Evolutionary conservation across 176 grass and related monocot species (phyloP), one percentile per base, ranked within the genome.

Genomic region (Eremochloa ophiuroides): DNA sequence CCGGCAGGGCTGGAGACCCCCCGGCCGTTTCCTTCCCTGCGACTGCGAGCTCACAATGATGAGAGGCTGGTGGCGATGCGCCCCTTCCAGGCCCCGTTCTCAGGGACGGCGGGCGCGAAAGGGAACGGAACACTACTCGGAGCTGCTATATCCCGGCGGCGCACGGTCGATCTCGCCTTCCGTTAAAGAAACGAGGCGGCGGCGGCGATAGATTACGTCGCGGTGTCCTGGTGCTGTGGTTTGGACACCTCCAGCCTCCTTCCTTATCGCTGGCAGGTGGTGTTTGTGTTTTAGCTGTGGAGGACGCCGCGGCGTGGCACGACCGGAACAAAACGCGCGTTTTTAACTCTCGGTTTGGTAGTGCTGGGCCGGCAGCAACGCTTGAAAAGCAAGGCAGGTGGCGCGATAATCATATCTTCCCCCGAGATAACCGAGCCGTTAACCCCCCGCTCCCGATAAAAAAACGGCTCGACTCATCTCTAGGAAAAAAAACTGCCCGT

Each of bases 41-140:
- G 23, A 75, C 65, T 60, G n/a, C n/a, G n/a, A n/a, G n/a, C n/a
- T n/a, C n/a, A n/a, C n/a, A 65, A 81, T 85, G 66, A 66, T 67
- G 77, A 22, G 71, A 58, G 68, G 41, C 25, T 40, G 25, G 38
- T 37, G 69, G 29, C 27, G 37, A 41, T 59, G 34, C 35, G 81
- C 40, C 18, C 76, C 62, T 70, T 84, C 38, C 38, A 22, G 26
- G 74, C 37, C 56, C 29, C 29, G 37, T 44, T 27, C 76, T 75
- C 26, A 55, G 69, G 61, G 62, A 69, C 76, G 69, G 33, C 22
- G 29, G 86, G 34, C 34, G 69, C 22, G 20, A 30, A 37, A 22
- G 62, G 7, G 17, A 34, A 74, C 17, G 28, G 44, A 22, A n/a
- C 17, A 28, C 29, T 13, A 1, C 4, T 17, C 20, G n/a, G 60